Evolutionary conservation across 2,329 filamentous ascomycete genomes (phyloP).

Genomic region (Cadophora luteo-olivacea): DNA sequence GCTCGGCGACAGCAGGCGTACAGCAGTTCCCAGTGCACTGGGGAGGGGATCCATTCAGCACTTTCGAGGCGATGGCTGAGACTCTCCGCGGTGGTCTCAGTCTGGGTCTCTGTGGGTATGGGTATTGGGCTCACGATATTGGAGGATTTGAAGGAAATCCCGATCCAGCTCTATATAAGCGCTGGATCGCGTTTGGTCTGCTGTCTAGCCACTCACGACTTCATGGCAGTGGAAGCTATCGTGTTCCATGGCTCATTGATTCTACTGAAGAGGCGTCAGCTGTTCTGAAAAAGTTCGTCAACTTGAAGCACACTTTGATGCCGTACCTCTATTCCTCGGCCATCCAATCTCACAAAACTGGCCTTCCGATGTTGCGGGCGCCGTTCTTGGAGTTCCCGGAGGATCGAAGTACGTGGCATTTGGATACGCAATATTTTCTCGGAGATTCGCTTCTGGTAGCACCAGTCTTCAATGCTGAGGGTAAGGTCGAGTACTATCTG

Average conservation of each 20-base stretch:
- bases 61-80: slow-evolving; percentile 67
- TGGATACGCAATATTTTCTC: not conserved
- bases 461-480: not conserved
- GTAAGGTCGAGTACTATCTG: not conserved
- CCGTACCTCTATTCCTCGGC: not conserved
- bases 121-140: not conserved
- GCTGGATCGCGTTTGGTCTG: not conserved
- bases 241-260: not conserved
- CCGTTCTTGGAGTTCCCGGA: not conserved
- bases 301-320: not conserved
- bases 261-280: not conserved
- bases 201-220: not conserved
- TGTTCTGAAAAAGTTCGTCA: not conserved
- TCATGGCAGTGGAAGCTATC: not conserved
- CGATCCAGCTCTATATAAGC: not conserved
- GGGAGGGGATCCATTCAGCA: slow-evolving; percentile 69
- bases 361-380: not conserved
- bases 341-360: not conserved
- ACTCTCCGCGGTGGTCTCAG: slow-evolving; percentile 43
- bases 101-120: not conserved
- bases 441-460: not conserved
- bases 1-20: slow-evolving; percentile 62
- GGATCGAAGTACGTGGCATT: not conserved
- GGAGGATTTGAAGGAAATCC: slow-evolving; percentile 4
- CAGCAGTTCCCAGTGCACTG: slow-evolving; percentile 65